Evolutionary conservation across 2,329 filamentous ascomycete genomes (phyloP).

Genomic region (Leptodontidium sp.): DNA sequence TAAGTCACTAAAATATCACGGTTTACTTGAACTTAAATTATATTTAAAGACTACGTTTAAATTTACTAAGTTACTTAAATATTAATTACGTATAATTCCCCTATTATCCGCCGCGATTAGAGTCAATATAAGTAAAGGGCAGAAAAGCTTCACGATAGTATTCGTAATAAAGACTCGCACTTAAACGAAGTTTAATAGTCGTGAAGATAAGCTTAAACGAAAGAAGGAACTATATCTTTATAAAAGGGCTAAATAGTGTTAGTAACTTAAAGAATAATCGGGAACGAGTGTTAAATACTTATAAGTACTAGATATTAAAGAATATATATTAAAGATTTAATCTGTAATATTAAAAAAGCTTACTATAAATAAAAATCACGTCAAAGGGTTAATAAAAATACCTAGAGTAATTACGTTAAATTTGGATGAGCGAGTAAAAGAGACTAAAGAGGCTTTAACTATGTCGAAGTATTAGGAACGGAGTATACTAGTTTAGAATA

Average conservation of each 20-base stretch:
- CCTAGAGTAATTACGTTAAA: slow-evolving; percentile 12
- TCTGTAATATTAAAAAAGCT: slow-evolving; percentile 22
- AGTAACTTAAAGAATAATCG: slow-evolving; percentile 19
- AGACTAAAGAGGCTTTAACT: slow-evolving; percentile 18
- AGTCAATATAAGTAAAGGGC: slow-evolving; percentile 21
- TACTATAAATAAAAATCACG: slow-evolving; percentile 17
- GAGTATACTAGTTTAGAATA: slow-evolving; percentile 10
- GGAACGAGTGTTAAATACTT: slow-evolving; percentile 20
- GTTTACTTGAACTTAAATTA: slow-evolving; percentile 20
- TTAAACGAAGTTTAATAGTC: slow-evolving; percentile 17
- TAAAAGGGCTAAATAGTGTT: slow-evolving; percentile 8
- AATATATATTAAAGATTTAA: slow-evolving; percentile 25
- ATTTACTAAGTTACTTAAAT: neutral
- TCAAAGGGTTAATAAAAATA: slow-evolving; percentile 20
- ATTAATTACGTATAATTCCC: slow-evolving; percentile 13
- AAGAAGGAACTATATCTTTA: slow-evolving; percentile 25
- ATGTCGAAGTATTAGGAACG: slow-evolving; percentile 22
- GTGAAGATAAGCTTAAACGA: slow-evolving; percentile 11
- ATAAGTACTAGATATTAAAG: slow-evolving; percentile 21
- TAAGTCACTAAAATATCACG: slow-evolving; percentile 5
- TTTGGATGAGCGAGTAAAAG: slow-evolving; percentile 21
- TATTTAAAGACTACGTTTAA: slow-evolving; percentile 5
- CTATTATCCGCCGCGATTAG: neutral
- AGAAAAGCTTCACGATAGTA: slow-evolving; percentile 11
- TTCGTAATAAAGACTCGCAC: slow-evolving; percentile 19